Base-by-base conservation (phyloP, 345 rosid genomes). In the Salix arbutifolia region DNA sequence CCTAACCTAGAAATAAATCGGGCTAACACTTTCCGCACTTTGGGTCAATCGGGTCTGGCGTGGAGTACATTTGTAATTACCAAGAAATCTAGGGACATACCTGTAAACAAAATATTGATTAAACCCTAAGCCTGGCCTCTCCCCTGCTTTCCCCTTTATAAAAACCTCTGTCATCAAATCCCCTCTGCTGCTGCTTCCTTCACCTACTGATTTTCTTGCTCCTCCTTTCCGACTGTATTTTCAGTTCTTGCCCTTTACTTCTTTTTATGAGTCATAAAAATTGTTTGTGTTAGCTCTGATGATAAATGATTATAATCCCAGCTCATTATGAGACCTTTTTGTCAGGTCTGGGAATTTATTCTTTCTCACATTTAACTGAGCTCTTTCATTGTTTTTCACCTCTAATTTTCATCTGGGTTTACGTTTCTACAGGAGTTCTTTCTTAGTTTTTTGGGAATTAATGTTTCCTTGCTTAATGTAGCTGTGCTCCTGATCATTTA, bases 311-410 rank as follows among this genome's bases (percentile, higher is more conserved):
- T 46, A 21, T 68, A 68, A 75, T 77, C 79, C 79, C 75, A 77
- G 79, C 79, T 77, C 79, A 69, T 76, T 77, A 77, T 70, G 79
- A 77, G 75, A 16, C 79, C 74, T 76, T 76, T 60, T 53, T 25
- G 28, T 53, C 8, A 76, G 79, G 74, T 70, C 79, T 17, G 79
- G 79, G 79, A 76, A 62, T 69, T 60, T 9, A 76, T 19, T 1
- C n/a, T 18, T 14, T 25, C 18, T 62, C 70, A 70, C 79, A 46
- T 76, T 76, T 69, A 62, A 70, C 79, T 70, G 79, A 76, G 79
- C 79, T 44, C 33, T 4, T 33, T 14, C 18, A 40, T 18, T 26
- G 3, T 1, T 11, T 38, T n/a, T 56, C 0, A 9, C 28, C 12
- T 9, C 9, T 33, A 56, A 1, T 56, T 56, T 26, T 10, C 13